These are phyloP conservation scores for Brassica hybrid DNA, from an alignment of 441 rosid species.

Conservation along the genomic window DNA sequence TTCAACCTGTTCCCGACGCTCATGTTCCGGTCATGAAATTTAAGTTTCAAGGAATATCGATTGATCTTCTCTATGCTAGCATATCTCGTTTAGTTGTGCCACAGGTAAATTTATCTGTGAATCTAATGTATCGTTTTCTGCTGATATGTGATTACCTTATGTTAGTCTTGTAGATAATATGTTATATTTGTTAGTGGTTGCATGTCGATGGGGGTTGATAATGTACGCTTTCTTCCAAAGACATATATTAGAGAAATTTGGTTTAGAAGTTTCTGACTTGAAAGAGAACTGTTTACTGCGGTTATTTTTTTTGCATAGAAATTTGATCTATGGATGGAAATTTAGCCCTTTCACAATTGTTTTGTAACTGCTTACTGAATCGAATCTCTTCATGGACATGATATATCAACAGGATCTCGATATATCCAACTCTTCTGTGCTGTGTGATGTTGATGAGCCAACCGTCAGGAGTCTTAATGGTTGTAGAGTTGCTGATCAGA, in stretches of 20 bases:
- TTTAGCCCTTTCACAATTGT: constrained; percentile 4
- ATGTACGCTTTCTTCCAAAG: background rate
- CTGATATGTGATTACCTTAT: constrained; percentile 1
- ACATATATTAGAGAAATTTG: background rate
- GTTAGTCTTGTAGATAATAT: background rate
- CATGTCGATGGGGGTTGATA: background rate
- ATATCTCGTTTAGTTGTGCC: constrained; percentile 68
- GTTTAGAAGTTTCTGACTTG: constrained; percentile 4
- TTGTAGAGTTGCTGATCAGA: constrained; percentile 97
- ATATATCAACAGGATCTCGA: constrained; percentile 73
- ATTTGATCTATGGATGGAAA: background rate
- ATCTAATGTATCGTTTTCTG: background rate
- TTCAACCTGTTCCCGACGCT: constrained; percentile 79
- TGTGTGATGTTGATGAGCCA: constrained; percentile 77
- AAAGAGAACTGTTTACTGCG: background rate
- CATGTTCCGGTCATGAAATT: constrained; percentile 85
- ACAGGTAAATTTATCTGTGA: constrained; percentile 50
- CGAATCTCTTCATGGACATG: constrained; percentile 30
- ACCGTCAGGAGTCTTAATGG: constrained; percentile 98
- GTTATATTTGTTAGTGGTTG: constrained; percentile 5
- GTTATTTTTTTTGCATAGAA: background rate
- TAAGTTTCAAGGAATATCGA: constrained; percentile 69
- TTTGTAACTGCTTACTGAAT: constrained; percentile 23
- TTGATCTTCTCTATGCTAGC: constrained; percentile 81
- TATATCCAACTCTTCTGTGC: constrained; percentile 74